Percentiles rank a stretch among this genome's conserved stretches.
Evolutionary conservation across 345 rosid genomes (phyloP).

Genomic region (Populus simonii): DNA sequence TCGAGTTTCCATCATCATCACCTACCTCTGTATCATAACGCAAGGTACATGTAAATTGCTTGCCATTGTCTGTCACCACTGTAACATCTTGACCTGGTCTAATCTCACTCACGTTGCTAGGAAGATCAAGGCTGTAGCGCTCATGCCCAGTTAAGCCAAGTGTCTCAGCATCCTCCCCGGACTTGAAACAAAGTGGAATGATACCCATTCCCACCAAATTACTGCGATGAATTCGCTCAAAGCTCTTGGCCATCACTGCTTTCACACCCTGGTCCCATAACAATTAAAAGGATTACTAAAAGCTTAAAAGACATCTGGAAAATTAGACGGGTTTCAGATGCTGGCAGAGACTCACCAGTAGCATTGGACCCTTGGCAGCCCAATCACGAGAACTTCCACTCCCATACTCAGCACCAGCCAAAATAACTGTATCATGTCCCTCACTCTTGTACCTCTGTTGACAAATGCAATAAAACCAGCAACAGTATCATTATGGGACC

Average conservation of each 20-base stretch:
- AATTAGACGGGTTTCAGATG: not conserved
- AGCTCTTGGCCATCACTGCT: constrained; percentile 87
- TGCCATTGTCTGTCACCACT: constrained; percentile 62
- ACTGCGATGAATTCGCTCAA: constrained; percentile 84
- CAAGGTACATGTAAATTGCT: constrained; percentile 61
- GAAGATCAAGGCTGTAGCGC: constrained; percentile 66
- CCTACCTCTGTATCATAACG: constrained; percentile 87
- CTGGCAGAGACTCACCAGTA: constrained; percentile 47
- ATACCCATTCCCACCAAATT: constrained; percentile 92
- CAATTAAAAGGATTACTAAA: constrained; percentile 1
- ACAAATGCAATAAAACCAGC: not conserved
- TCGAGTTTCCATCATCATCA: not conserved
- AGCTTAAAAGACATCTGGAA: not conserved
- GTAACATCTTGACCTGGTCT: constrained; percentile 85
- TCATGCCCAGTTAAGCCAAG: constrained; percentile 82
- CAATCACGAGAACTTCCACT: constrained; percentile 99
- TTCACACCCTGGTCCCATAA: constrained; percentile 67
- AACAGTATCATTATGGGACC: not conserved
- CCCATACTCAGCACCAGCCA: constrained; percentile 94
- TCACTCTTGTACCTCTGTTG: constrained; percentile 75
- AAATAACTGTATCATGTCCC: constrained; percentile 61
- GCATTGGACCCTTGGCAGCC: constrained; percentile 98
- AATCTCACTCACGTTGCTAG: constrained; percentile 52
- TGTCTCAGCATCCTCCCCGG: constrained; percentile 79
- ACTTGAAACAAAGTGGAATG: constrained; percentile 72